phyloP scores from a whole-genome alignment of 495 filamentous ascomycete species.

The Trichoderma reesei region DNA sequence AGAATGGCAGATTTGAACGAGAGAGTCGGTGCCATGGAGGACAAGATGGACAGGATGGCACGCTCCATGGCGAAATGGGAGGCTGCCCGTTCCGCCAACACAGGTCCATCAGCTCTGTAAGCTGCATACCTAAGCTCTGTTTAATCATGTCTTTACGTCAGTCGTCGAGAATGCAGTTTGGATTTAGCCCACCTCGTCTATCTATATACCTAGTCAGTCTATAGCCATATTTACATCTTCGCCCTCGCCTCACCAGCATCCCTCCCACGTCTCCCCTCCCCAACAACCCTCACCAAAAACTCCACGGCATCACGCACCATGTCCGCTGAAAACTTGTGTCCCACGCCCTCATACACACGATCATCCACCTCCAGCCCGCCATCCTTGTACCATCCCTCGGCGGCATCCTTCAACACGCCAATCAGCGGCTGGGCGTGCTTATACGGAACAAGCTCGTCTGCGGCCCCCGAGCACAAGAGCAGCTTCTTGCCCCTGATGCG shows the following conservation, averaged over 20 bases:
- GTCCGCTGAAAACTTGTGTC: constrained; percentile 58
- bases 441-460: constrained; percentile 82
- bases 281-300: constrained; percentile 50
- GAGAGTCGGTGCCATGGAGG: too few relatives aligned
- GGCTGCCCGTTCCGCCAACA: too few relatives aligned
- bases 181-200: too few relatives aligned
- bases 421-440: constrained; percentile 58
- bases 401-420: constrained; percentile 54
- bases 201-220: too few relatives aligned
- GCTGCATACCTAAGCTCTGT: too few relatives aligned
- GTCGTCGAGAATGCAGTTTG: too few relatives aligned
- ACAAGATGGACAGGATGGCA: too few relatives aligned
- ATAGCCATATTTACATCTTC: background rate
- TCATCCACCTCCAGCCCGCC: constrained; percentile 56
- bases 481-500: constrained; percentile 63
- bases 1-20: too few relatives aligned
- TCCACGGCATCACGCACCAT: constrained; percentile 65
- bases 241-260: background rate
- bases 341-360: constrained; percentile 59
- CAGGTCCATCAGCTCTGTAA: too few relatives aligned
- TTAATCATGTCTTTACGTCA: too few relatives aligned
- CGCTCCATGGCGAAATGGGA: too few relatives aligned
- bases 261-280: constrained; percentile 11
- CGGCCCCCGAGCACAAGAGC: constrained; percentile 62
- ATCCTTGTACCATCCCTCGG: constrained; percentile 47